Evolutionary conservation across 1,284 basidiomycete genomes (phyloP).

Genomic region (Ceratobasidium sp.): DNA sequence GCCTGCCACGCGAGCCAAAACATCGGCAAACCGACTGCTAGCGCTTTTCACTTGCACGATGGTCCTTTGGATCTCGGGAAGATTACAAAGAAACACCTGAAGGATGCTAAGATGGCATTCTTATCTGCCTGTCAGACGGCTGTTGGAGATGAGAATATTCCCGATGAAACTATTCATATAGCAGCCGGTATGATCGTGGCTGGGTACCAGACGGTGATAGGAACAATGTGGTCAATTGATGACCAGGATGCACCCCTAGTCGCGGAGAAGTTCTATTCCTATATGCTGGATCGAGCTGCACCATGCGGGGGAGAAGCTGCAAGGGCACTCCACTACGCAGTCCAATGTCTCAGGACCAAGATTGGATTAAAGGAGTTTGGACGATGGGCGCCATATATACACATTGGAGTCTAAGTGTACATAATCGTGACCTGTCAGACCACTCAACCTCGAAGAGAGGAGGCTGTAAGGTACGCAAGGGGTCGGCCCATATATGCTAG

Average conservation of each 20-base stretch:
- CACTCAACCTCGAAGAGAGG: no score
- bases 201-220: constrained; percentile 29
- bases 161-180: constrained; percentile 34
- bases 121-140: constrained; percentile 40
- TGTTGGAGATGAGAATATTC: not conserved
- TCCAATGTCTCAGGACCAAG: not conserved
- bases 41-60: no score
- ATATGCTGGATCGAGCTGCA: constrained; percentile 6
- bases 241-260: constrained; percentile 34
- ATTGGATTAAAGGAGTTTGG: not conserved
- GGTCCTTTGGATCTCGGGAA: not conserved
- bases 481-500: no score
- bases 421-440: not conserved
- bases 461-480: no score
- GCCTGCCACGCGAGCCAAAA: constrained; percentile 9
- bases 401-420: constrained; percentile 6
- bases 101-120: constrained; percentile 30
- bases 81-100: not conserved
- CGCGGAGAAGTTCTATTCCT: constrained; percentile 26
- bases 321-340: constrained; percentile 5
- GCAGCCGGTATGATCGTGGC: constrained; percentile 35
- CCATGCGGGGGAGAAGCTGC: not conserved
- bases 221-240: constrained; percentile 39
- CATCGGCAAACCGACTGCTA: not conserved
- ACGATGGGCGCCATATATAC: constrained; percentile 23